These are phyloP conservation scores for Tremellales sp. DNA, from an alignment of 1,284 basidiomycete genomes.

Conservation along the genomic window DNA sequence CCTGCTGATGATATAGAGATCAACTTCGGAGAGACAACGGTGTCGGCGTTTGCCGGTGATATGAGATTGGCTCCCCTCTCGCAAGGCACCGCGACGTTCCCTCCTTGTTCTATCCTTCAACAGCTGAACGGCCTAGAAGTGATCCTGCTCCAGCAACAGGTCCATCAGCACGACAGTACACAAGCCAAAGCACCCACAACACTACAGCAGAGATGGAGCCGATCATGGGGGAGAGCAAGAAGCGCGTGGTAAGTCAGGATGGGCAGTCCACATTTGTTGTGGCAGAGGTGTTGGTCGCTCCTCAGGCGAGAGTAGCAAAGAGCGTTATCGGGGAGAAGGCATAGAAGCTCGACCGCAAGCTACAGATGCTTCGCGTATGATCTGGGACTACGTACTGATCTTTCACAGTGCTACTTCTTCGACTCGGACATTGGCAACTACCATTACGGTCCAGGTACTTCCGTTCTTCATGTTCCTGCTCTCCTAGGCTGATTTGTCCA, in stretches of 20 bases:
- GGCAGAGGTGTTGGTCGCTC: no score
- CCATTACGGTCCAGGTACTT: constrained; percentile 91
- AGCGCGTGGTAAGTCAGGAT: constrained; percentile 68
- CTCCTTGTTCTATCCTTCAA: neutral
- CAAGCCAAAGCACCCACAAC: no score
- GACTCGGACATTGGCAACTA: constrained; percentile 98
- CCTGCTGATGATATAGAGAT: no score
- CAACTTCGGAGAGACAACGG: neutral
- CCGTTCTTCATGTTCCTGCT: constrained; percentile 6
- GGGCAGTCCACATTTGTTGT: no score
- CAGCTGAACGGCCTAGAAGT: constrained; percentile 8
- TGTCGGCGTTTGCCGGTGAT: constrained; percentile 16
- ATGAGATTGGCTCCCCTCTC: no score
- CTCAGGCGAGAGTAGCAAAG: no score
- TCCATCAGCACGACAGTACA: no score
- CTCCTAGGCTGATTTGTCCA: constrained; percentile 3
- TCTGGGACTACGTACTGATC: neutral
- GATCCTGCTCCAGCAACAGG: no score
- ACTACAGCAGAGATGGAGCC: constrained; percentile 55
- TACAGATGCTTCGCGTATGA: no score
- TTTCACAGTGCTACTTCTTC: constrained; percentile 83
- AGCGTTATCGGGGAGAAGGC: no score
- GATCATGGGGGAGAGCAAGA: constrained; percentile 73
- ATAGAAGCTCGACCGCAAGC: no score
- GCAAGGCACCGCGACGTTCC: constrained; percentile 1